Conservation (phyloP, 2,329 filamentous ascomycete species). For the Penicillium glabrum region DNA sequence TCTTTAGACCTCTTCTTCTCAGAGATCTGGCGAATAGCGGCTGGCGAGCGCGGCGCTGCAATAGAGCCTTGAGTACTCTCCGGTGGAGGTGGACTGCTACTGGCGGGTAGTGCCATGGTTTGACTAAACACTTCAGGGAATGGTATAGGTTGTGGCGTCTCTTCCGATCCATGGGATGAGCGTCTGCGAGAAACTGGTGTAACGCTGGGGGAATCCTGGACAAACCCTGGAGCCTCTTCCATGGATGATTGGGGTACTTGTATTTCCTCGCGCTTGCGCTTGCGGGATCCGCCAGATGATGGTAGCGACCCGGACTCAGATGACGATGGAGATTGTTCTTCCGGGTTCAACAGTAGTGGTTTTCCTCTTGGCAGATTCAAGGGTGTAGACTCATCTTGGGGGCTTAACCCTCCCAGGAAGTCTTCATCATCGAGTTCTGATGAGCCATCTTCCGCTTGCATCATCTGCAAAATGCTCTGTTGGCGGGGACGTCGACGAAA, state of each 20-base stretch:
- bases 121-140: constrained; percentile 31
- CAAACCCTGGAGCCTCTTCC: constrained; percentile 9
- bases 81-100: constrained; percentile 27
- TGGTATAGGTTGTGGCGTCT: constrained; percentile 8
- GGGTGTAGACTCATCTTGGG: constrained; percentile 48
- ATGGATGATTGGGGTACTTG: constrained; percentile 30
- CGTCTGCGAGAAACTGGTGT: constrained; percentile 14
- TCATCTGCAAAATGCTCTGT: constrained; percentile 46
- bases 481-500: constrained; percentile 46
- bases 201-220: constrained; percentile 19
- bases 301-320: constrained; percentile 25
- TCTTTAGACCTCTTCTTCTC: constrained; percentile 7
- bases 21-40: background rate
- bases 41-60: constrained; percentile 9
- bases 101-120: constrained; percentile 40
- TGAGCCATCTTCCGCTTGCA: constrained; percentile 42
- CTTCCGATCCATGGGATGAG: constrained; percentile 2
- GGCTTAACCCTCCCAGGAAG: constrained; percentile 44
- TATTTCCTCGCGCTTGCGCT: constrained; percentile 37
- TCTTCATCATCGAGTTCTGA: constrained; percentile 41
- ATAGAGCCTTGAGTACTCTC: constrained; percentile 7
- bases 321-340: constrained; percentile 21
- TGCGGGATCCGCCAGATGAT: constrained; percentile 33
- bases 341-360: constrained; percentile 25
- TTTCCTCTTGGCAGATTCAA: constrained; percentile 37